These are phyloP conservation scores for Hygrophorus russula DNA, from an alignment of 768 basidiomycete genomes.

Conservation along the genomic window DNA sequence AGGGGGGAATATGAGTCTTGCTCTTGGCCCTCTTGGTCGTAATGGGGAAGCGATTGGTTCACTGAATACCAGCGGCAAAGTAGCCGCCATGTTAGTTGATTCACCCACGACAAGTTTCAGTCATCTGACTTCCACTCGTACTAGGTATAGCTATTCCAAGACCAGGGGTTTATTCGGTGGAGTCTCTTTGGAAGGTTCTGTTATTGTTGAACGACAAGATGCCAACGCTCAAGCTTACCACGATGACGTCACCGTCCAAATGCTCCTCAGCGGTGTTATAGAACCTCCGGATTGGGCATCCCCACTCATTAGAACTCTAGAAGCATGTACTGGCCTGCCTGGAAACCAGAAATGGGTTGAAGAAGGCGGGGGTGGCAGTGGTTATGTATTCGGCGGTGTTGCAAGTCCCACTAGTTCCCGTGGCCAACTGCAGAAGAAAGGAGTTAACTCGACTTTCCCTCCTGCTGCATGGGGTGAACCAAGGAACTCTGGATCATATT, in stretches of 20 bases:
- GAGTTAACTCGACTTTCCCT: constrained; percentile 37
- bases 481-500: constrained; percentile 45
- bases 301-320: constrained; percentile 63
- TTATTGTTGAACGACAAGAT: constrained; percentile 91
- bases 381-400: constrained; percentile 54
- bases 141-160: constrained; percentile 89
- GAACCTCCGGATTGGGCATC: constrained; percentile 71
- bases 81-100: constrained; percentile 73
- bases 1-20: constrained; percentile 83
- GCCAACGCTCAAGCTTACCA: constrained; percentile 79
- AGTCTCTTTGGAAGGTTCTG: constrained; percentile 76
- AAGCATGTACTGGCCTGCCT: constrained; percentile 60
- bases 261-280: constrained; percentile 70
- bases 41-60: constrained; percentile 89
- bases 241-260: constrained; percentile 61
- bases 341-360: constrained; percentile 64
- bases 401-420: constrained; percentile 28
- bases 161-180: constrained; percentile 93
- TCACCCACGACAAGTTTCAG: background rate
- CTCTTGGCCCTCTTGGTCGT: constrained; percentile 86
- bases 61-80: constrained; percentile 71
- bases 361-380: constrained; percentile 21
- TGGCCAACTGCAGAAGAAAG: constrained; percentile 32
- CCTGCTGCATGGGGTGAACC: constrained; percentile 50
- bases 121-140: constrained; percentile 6